A percentile compares a stretch with the other conserved stretches of the same genome.
Conservation (phyloP, 2,329 filamentous ascomycete species). For the Diaporthe helianthi region DNA sequence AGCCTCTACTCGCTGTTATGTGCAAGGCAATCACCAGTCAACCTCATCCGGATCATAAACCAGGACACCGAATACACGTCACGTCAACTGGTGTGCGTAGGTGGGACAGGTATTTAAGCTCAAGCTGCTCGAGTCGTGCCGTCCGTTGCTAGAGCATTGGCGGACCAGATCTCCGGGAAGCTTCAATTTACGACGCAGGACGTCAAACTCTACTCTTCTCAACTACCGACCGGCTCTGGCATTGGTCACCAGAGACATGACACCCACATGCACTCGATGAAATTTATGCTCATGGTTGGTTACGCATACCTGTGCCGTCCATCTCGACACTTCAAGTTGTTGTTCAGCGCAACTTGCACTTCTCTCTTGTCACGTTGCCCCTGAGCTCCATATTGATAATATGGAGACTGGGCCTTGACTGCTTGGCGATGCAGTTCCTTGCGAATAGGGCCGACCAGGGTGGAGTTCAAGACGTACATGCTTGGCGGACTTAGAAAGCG, state of each 20-base stretch:
- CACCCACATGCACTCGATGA: background rate
- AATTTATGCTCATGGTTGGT: background rate
- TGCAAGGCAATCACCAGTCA: background rate
- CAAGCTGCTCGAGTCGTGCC: conserved; percentile 14
- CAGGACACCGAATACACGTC: background rate
- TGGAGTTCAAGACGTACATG: background rate
- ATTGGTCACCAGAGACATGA: background rate
- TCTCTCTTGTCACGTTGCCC: background rate
- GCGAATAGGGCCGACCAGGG: conserved; percentile 3
- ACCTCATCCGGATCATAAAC: background rate
- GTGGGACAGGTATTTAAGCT: background rate
- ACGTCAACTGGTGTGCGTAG: no score
- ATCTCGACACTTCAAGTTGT: background rate
- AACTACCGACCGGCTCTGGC: background rate
- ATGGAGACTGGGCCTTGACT: background rate
- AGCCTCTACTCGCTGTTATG: background rate
- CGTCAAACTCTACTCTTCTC: background rate
- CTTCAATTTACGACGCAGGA: background rate
- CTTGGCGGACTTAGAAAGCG: conserved; percentile 9
- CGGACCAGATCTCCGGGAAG: conserved; percentile 11
- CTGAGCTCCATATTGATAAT: background rate
- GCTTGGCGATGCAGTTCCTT: background rate
- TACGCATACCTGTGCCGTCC: background rate
- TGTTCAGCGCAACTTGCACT: background rate
- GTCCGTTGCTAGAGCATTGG: background rate